A percentile compares a stretch with the other conserved stretches of the same genome.
Evolutionary conservation across 345 rosid genomes (phyloP).

Genomic region (Citrus glauca): DNA sequence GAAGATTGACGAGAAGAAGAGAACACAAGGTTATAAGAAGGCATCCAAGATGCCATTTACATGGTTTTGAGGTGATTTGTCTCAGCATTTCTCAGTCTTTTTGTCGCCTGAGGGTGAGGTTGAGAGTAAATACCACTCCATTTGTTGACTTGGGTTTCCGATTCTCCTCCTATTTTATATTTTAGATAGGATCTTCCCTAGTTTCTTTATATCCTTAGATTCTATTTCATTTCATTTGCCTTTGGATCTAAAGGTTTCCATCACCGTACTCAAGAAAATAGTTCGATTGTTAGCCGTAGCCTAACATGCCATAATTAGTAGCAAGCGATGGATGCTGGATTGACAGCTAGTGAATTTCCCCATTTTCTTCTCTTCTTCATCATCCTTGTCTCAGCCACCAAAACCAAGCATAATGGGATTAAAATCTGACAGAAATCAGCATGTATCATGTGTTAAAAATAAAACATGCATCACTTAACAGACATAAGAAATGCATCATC

Average conservation of each 20-base stretch:
- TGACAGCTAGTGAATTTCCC: not conserved
- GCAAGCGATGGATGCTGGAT: not conserved
- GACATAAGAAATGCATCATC: no score
- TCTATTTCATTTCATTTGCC: not conserved
- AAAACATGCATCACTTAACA: no score
- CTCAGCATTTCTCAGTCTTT: constrained; percentile 30
- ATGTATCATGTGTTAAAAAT: no score
- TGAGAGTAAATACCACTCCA: not conserved
- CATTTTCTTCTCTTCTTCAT: not conserved
- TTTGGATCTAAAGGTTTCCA: not conserved
- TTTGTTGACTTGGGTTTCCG: constrained; percentile 14
- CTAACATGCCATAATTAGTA: not conserved
- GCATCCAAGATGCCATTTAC: constrained; percentile 27
- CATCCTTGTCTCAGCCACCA: not conserved
- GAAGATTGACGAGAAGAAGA: constrained; percentile 27
- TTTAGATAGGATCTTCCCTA: constrained; percentile 23
- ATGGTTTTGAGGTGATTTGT: constrained; percentile 22
- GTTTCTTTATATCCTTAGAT: constrained; percentile 1
- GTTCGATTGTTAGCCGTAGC: no score
- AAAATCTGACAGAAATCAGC: not conserved
- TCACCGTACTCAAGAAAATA: not conserved
- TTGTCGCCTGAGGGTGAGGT: not conserved
- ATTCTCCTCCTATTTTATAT: constrained; percentile 4
- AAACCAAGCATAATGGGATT: not conserved
- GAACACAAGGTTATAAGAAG: constrained; percentile 23